Conservation (phyloP, 2,329 filamentous ascomycete genomes). For the Fusarium brachygibbosum region DNA sequence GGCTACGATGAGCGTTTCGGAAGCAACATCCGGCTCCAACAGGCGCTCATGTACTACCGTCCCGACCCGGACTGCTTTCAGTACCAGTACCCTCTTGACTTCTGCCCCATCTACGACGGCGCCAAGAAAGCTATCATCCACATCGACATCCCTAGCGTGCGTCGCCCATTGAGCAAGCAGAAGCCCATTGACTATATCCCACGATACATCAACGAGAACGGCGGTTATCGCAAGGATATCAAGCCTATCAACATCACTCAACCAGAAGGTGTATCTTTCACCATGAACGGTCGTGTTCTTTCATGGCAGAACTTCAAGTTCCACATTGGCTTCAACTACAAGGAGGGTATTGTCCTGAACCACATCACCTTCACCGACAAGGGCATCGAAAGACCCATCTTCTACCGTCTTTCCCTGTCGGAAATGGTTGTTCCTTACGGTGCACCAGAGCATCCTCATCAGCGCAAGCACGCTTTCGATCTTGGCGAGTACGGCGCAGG, state of each 20-base stretch:
- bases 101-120: conserved; percentile 91
- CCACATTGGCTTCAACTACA: conserved; percentile 95
- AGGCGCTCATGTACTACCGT: conserved; percentile 96
- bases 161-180: conserved; percentile 79
- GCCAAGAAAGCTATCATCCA: conserved; percentile 83
- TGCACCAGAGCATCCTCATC: conserved; percentile 83
- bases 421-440: conserved; percentile 97
- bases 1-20: conserved; percentile 93
- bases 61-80: conserved; percentile 88
- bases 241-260: conserved; percentile 92
- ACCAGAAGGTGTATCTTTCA: conserved; percentile 90
- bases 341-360: conserved; percentile 90
- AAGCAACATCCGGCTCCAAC: conserved; percentile 82
- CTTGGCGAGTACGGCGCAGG: conserved; percentile 85
- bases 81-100: conserved; percentile 92
- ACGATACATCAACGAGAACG: conserved; percentile 76
- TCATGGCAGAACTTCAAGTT: conserved; percentile 96
- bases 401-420: conserved; percentile 88
- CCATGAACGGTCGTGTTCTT: conserved; percentile 76
- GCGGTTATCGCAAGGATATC: conserved; percentile 81
- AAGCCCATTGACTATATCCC: conserved; percentile 85
- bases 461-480: conserved; percentile 85
- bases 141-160: conserved; percentile 84
- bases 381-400: conserved; percentile 80
- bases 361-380: conserved; percentile 93